Percentiles rank a stretch among this genome's conserved stretches.
Conservation (phyloP, 108 stramenopile species). For the Chaetoceros muelleri region DNA sequence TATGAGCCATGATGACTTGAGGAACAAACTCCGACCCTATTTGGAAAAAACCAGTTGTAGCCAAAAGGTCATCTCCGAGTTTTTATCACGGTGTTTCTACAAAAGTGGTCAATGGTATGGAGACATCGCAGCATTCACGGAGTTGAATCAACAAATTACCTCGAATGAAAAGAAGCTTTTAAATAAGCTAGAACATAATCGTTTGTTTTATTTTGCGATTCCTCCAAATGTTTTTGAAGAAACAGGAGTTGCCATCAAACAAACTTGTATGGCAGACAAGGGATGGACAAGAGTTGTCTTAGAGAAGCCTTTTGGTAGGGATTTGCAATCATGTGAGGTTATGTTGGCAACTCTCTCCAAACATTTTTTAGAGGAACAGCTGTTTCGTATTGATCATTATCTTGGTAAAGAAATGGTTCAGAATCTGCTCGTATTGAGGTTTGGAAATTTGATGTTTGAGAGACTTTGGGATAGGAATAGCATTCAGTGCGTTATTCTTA, state of each 20-base stretch:
- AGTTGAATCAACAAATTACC: slow-evolving; percentile 23
- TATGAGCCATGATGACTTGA: slow-evolving; percentile 71
- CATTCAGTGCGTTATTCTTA: slow-evolving; percentile 64
- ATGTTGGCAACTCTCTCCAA: slow-evolving; percentile 42
- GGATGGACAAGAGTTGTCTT: slow-evolving; percentile 91
- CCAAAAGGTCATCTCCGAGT: slow-evolving; percentile 43
- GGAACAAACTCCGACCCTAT: slow-evolving; percentile 62
- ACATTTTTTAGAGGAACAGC: slow-evolving; percentile 76
- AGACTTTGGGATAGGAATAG: slow-evolving; percentile 71
- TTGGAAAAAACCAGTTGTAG: slow-evolving; percentile 27
- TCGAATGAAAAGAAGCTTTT: slow-evolving; percentile 21
- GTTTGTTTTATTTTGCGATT: slow-evolving; percentile 96
- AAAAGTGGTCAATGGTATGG: slow-evolving; percentile 71
- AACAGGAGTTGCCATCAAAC: slow-evolving; percentile 68
- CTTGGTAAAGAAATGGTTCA: slow-evolving; percentile 99
- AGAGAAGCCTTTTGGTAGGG: slow-evolving; percentile 97
- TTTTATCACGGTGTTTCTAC: slow-evolving; percentile 68
- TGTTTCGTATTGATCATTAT: slow-evolving; percentile 98
- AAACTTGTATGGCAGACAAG: slow-evolving; percentile 50
- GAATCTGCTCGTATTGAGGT: slow-evolving; percentile 85
- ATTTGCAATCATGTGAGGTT: slow-evolving; percentile 74
- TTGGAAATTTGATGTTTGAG: slow-evolving; percentile 89
- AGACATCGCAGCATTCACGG: slow-evolving; percentile 56
- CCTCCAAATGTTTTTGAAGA: slow-evolving; percentile 93
- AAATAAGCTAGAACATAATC: slow-evolving; percentile 21